Conservation (phyloP, 768 basidiomycete species). For the Tylopilus sp. region DNA sequence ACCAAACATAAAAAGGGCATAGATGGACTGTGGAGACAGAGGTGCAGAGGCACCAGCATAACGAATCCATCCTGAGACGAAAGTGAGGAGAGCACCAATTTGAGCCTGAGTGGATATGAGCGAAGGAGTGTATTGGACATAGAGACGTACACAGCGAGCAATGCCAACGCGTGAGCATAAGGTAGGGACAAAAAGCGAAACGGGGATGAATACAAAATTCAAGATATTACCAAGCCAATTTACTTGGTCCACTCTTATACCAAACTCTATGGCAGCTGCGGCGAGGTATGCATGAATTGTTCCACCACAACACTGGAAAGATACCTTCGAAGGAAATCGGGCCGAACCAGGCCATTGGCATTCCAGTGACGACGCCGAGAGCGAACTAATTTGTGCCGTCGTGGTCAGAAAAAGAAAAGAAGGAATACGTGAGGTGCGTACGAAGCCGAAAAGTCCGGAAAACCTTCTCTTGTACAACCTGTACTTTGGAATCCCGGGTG, state of each 20-base stretch:
- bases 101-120: slow-evolving; percentile 46
- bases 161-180: slow-evolving; percentile 59
- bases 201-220: slow-evolving; percentile 58
- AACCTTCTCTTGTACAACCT: slow-evolving; percentile 71
- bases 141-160: slow-evolving; percentile 51
- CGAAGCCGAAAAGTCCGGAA: slow-evolving; percentile 59
- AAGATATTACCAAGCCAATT: slow-evolving; percentile 81
- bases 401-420: background rate
- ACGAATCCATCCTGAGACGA: slow-evolving; percentile 73
- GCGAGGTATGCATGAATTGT: background rate
- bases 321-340: slow-evolving; percentile 72
- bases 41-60: slow-evolving; percentile 62
- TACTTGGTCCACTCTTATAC: slow-evolving; percentile 65
- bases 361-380: slow-evolving; percentile 58
- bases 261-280: slow-evolving; percentile 59
- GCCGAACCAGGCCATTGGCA: slow-evolving; percentile 82
- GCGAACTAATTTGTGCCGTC: slow-evolving; percentile 52
- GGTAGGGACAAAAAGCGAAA: slow-evolving; percentile 57
- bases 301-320: background rate
- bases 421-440: slow-evolving; percentile 17
- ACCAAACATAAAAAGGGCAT: slow-evolving; percentile 64
- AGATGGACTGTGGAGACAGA: slow-evolving; percentile 50
- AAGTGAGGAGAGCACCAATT: slow-evolving; percentile 49
- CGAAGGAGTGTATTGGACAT: background rate
- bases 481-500: slow-evolving; percentile 41